Base-by-base conservation (phyloP, 352 stramenopile species). In the Phytophthora idaei region DNA sequence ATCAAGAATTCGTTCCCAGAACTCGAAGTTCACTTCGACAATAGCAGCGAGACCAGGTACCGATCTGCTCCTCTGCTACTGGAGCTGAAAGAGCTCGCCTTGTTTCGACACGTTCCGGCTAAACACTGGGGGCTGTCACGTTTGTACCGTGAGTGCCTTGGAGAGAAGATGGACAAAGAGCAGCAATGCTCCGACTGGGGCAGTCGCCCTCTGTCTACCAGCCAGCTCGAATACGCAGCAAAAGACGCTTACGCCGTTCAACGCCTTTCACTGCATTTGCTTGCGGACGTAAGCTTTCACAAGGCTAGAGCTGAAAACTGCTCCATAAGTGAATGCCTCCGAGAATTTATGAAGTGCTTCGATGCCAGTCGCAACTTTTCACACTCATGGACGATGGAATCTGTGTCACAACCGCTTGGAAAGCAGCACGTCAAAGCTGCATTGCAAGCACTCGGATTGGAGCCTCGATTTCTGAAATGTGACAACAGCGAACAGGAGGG, bases 171-270 rank as follows among this genome's bases (percentile, higher is more conserved):
- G 27, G 72, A 84, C 53, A 91, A 90, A 31, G 75, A 89, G 44
- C 65, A 91, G 50, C 83, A 91, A 51, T 89, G 80, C 42, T 89
- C 78, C 0, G 80, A 90, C 53, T 91, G 83, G 83, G 73, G 74
- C 25, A 55, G 25, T 0, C 76, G 83, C 0, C 80, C 80, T 14
- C 62, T 90, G 9, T 78, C 74, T 5, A 25, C 48, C 1, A 63
- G 47, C 5, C 83, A 91, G 41, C 57, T 90, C 2, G 47, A 71
- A 48, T 91, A 91, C 47, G 83, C 81, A 15, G 81, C 80, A 5
- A 81, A 73, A 70, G 81, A 90, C 27, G 81, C 78, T 2, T 83
- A 77, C 29, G 78, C 55, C 2, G 80, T 86, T 52, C 76, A 77
- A 50, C 74, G 70, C 34, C 65, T 89, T 53, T 63, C 77, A 2